A percentile compares a stretch with the other conserved stretches of the same genome.
Evolutionary conservation across 176 grass and related monocot genomes (phyloP).

Genomic region (Bromus sterilis): DNA sequence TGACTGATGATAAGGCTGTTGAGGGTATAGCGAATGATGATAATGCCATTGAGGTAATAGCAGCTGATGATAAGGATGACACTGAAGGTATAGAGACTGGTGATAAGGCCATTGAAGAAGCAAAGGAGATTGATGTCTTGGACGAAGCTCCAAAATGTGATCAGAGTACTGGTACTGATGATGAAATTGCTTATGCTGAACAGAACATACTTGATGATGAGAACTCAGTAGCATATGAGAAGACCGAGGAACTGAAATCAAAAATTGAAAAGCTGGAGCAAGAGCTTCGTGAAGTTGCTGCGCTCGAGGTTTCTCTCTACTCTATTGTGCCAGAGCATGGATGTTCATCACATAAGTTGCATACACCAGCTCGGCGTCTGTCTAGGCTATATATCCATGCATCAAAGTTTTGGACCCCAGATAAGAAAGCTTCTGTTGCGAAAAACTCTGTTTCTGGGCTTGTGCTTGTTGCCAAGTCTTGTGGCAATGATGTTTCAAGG

Average conservation of each 20-base stretch:
- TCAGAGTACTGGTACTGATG: conserved; percentile 74
- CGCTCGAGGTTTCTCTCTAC: conserved; percentile 76
- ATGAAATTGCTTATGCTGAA: conserved; percentile 66
- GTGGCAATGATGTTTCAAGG: conserved; percentile 87
- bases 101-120: conserved; percentile 51
- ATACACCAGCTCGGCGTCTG: conserved; percentile 76
- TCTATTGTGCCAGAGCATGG: conserved; percentile 71
- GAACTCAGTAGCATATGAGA: conserved; percentile 38
- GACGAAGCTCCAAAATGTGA: conserved; percentile 80
- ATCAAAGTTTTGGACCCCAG: conserved; percentile 61
- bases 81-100: conserved; percentile 14
- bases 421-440: conserved; percentile 58
- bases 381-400: conserved; percentile 81
- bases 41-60: not conserved
- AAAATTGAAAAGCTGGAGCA: conserved; percentile 62
- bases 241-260: conserved; percentile 34
- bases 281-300: conserved; percentile 80
- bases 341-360: conserved; percentile 81
- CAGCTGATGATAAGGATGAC: conserved; percentile 10
- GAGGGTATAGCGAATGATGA: not conserved
- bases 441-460: conserved; percentile 68
- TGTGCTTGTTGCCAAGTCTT: conserved; percentile 75
- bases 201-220: conserved; percentile 42
- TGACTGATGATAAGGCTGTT: not conserved
- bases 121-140: conserved; percentile 83